phyloP scores from a whole-genome alignment of 352 stramenopile species.

The Globisporangium irregulare region DNA sequence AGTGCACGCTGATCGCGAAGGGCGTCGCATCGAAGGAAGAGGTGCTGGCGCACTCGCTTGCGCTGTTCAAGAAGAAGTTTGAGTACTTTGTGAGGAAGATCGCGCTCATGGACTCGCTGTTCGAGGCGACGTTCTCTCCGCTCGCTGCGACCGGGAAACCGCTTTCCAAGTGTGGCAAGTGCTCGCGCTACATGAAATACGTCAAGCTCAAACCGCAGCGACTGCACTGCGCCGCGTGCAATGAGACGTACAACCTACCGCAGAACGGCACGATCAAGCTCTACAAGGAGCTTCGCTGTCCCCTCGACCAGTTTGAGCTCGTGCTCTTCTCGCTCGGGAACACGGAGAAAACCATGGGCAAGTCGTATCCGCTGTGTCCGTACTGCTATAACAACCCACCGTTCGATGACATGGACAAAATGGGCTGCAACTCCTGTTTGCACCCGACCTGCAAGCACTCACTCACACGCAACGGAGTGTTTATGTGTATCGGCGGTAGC shows the following conservation, averaged over 20 bases:
- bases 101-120: conserved; percentile 56
- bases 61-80: conserved; percentile 48
- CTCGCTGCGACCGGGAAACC: conserved; percentile 40
- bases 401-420: conserved; percentile 29
- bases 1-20: conserved; percentile 80
- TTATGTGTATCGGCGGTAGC: conserved; percentile 26
- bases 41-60: conserved; percentile 37
- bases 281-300: conserved; percentile 45
- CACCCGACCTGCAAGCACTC: conserved; percentile 45
- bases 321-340: conserved; percentile 53
- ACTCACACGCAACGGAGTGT: conserved; percentile 39
- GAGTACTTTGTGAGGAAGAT: conserved; percentile 53
- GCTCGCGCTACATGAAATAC: conserved; percentile 54
- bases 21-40: conserved; percentile 40
- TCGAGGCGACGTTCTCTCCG: conserved; percentile 60
- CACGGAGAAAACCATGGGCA: conserved; percentile 37
- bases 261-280: conserved; percentile 37
- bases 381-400: conserved; percentile 53
- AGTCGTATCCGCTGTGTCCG: conserved; percentile 43
- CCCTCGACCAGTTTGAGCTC: conserved; percentile 53
- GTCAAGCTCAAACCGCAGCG: conserved; percentile 39
- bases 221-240: conserved; percentile 43
- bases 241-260: conserved; percentile 39
- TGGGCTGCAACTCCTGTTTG: conserved; percentile 45
- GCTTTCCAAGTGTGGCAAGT: conserved; percentile 53